Evolutionary conservation across 441 rosid genomes (phyloP).

Genomic region (California macrophylla): DNA sequence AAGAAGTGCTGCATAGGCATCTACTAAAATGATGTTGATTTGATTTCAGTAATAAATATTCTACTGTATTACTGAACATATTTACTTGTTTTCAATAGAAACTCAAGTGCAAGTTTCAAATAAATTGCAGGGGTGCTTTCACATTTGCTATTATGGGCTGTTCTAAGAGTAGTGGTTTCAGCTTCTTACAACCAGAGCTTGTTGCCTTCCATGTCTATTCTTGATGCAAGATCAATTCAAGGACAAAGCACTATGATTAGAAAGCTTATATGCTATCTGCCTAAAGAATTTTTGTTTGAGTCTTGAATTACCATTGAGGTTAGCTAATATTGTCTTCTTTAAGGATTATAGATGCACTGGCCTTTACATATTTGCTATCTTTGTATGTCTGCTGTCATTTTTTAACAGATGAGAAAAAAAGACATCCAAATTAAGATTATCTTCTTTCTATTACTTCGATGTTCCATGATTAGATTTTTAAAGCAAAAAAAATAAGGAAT

Average conservation of each 20-base stretch:
- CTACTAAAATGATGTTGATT: neutral
- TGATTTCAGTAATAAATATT: neutral
- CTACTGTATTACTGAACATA: neutral
- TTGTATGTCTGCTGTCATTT: neutral
- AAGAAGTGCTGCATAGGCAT: neutral
- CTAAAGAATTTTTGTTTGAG: conserved; percentile 29
- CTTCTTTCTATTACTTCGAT: neutral
- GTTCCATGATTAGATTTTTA: neutral
- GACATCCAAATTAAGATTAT: neutral
- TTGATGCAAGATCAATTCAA: conserved; percentile 22
- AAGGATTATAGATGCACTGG: conserved; percentile 3
- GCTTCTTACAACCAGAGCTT: conserved; percentile 30
- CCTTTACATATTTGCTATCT: neutral
- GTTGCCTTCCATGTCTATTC: conserved; percentile 13
- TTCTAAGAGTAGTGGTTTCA: conserved; percentile 38
- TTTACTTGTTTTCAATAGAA: neutral
- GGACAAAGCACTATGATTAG: conserved; percentile 28
- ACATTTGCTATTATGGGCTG: conserved; percentile 33
- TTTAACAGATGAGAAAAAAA: neutral
- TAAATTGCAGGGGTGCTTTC: conserved; percentile 33
- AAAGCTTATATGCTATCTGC: conserved; percentile 37
- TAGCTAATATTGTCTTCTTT: conserved; percentile 3
- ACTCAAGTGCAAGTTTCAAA: neutral
- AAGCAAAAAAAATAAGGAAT: neutral
- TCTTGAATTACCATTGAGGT: conserved; percentile 51